These are phyloP conservation scores for Sporothrix phasma DNA, from an alignment of 2,329 filamentous ascomycete genomes.

Conservation along the genomic window DNA sequence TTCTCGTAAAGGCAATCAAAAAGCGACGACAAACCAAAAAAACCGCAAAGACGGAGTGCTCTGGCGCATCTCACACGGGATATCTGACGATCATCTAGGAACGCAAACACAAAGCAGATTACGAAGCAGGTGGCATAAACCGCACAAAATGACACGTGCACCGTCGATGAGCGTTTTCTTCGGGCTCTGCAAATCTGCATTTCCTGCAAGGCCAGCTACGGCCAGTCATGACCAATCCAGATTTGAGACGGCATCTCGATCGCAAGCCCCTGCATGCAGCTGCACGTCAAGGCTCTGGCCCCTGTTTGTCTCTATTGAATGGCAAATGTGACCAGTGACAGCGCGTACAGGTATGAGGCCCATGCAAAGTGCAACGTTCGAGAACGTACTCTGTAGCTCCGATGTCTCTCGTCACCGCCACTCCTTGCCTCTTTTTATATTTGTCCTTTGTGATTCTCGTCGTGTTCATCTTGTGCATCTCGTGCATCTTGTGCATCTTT, in stretches of 20 bases:
- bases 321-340: neutral
- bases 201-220: neutral
- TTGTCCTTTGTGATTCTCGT: neutral
- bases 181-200: no score
- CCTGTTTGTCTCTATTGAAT: neutral
- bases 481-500: no score
- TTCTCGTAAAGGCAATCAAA: no score
- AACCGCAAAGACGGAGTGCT: no score
- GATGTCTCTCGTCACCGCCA: neutral
- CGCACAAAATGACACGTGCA: constrained; percentile 1
- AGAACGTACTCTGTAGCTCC: neutral
- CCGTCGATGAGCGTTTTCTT: neutral
- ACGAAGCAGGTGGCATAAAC: neutral
- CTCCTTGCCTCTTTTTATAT: neutral
- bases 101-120: neutral
- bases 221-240: no score
- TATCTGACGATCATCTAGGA: neutral
- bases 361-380: neutral
- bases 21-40: no score
- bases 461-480: no score
- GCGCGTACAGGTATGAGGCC: neutral
- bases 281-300: constrained; percentile 10
- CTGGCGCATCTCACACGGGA: neutral
- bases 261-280: constrained; percentile 1
- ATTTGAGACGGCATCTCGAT: constrained; percentile 11